phyloP scores from a whole-genome alignment of 139 green algal species.

The Dunaliella primolecta region DNA sequence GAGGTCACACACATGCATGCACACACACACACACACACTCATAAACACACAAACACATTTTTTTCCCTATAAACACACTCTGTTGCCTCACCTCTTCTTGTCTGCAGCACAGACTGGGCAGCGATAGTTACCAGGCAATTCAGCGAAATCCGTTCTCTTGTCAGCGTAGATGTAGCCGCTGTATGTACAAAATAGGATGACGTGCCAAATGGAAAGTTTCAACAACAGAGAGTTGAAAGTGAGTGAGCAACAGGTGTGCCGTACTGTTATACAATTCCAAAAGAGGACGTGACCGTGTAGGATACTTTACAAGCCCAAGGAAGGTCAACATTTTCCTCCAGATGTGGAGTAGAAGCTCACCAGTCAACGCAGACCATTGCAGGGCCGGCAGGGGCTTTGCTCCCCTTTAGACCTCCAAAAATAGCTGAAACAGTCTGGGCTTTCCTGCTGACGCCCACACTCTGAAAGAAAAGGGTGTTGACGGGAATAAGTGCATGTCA shows the following conservation, averaged over 20 bases:
- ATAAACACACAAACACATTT: not conserved
- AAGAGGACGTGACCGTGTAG: not conserved
- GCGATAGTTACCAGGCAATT: not conserved
- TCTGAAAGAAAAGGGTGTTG: too few relatives aligned
- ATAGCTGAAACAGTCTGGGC: too few relatives aligned
- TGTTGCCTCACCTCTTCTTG: constrained; percentile 6
- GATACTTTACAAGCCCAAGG: not conserved
- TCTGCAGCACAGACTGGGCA: constrained; percentile 17
- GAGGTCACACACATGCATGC: not conserved
- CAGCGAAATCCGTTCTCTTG: constrained; percentile 7
- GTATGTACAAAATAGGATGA: not conserved
- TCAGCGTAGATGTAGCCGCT: constrained; percentile 17
- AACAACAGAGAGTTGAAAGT: not conserved
- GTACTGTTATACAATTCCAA: not conserved
- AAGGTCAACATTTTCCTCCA: not conserved
- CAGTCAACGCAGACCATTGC: not conserved
- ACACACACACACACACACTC: too few relatives aligned
- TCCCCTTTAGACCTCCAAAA: too few relatives aligned
- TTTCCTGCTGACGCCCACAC: too few relatives aligned
- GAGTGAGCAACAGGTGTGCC: not conserved
- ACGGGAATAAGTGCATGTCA: too few relatives aligned
- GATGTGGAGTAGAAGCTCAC: not conserved
- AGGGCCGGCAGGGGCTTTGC: too few relatives aligned
- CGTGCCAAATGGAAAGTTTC: not conserved
- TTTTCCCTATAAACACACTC: not conserved